Evolutionary conservation across 345 rosid species (phyloP).

Genomic region (Diplotaxis tenuifolia): DNA sequence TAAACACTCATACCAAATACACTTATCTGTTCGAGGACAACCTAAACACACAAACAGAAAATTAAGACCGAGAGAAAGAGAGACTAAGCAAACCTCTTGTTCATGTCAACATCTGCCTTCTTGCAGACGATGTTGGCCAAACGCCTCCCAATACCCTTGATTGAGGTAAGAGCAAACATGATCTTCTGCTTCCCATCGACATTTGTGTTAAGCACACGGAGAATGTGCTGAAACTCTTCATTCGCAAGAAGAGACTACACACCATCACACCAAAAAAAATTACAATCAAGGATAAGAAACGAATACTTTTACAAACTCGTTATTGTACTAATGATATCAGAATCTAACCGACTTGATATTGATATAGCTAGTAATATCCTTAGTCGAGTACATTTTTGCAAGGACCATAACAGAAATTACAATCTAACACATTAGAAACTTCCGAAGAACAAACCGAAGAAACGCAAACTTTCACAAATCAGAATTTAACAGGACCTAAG

Average conservation of each 20-base stretch:
- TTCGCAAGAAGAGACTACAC: constrained; percentile 68
- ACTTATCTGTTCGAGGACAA: not conserved
- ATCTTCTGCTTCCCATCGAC: constrained; percentile 91
- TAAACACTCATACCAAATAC: not conserved
- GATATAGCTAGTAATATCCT: too few relatives aligned
- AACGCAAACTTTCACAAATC: too few relatives aligned
- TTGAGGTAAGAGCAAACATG: constrained; percentile 90
- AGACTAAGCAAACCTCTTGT: constrained; percentile 52
- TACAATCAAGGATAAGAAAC: too few relatives aligned
- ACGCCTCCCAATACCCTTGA: constrained; percentile 88
- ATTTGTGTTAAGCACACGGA: constrained; percentile 89
- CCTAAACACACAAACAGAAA: not conserved
- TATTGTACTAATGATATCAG: too few relatives aligned
- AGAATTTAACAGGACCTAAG: not conserved
- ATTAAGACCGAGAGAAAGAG: not conserved
- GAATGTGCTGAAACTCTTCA: constrained; percentile 89
- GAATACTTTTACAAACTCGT: too few relatives aligned
- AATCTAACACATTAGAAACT: too few relatives aligned
- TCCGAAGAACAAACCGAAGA: too few relatives aligned
- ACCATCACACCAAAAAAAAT: not conserved
- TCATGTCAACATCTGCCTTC: constrained; percentile 90
- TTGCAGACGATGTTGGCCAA: constrained; percentile 90
- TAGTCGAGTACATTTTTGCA: too few relatives aligned
- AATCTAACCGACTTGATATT: too few relatives aligned
- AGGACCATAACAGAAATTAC: too few relatives aligned